A percentile compares a stretch with the other conserved stretches of the same genome.
Evolutionary conservation across 2,329 filamentous ascomycete genomes (phyloP).

Genomic region (Neoarthrinium moseri): DNA sequence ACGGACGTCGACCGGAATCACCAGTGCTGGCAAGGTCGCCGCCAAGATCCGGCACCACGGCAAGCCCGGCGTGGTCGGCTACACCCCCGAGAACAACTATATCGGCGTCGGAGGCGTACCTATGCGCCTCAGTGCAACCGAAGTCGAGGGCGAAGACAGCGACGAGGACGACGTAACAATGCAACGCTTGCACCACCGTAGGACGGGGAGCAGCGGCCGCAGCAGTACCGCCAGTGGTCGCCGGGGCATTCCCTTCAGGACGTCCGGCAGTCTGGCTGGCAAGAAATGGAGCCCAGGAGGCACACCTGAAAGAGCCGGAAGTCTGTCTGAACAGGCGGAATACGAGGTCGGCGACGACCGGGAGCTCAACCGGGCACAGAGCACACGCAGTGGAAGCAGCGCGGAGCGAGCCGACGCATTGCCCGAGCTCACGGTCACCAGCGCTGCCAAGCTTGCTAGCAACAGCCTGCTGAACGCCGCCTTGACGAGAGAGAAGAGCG

Average conservation of each 20-base stretch:
- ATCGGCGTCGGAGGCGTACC: slow-evolving; percentile 78
- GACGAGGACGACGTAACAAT: slow-evolving; percentile 64
- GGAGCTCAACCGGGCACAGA: slow-evolving; percentile 37
- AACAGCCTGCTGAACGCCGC: slow-evolving; percentile 59
- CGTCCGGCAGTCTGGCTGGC: slow-evolving; percentile 45
- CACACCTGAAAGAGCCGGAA: slow-evolving; percentile 55
- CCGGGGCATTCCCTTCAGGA: slow-evolving; percentile 47
- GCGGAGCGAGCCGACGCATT: slow-evolving; percentile 61
- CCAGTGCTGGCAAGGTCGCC: slow-evolving; percentile 63
- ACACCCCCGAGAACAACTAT: slow-evolving; percentile 74
- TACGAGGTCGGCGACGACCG: slow-evolving; percentile 26
- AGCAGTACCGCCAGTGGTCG: slow-evolving; percentile 62
- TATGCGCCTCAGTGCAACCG: slow-evolving; percentile 88
- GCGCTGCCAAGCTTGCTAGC: slow-evolving; percentile 49
- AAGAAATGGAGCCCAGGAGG: slow-evolving; percentile 52
- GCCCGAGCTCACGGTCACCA: slow-evolving; percentile 46
- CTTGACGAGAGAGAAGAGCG: slow-evolving; percentile 62
- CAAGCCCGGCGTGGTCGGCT: slow-evolving; percentile 75
- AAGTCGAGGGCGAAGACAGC: slow-evolving; percentile 86
- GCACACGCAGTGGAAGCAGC: slow-evolving; percentile 55
- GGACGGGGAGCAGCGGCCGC: slow-evolving; percentile 73
- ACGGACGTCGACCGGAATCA: slow-evolving; percentile 63
- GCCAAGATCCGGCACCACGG: slow-evolving; percentile 89
- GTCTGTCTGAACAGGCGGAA: slow-evolving; percentile 44
- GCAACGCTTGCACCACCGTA: slow-evolving; percentile 60